Conservation (phyloP, 208 protist genomes). For the Acanthamoeba healyi region DNA sequence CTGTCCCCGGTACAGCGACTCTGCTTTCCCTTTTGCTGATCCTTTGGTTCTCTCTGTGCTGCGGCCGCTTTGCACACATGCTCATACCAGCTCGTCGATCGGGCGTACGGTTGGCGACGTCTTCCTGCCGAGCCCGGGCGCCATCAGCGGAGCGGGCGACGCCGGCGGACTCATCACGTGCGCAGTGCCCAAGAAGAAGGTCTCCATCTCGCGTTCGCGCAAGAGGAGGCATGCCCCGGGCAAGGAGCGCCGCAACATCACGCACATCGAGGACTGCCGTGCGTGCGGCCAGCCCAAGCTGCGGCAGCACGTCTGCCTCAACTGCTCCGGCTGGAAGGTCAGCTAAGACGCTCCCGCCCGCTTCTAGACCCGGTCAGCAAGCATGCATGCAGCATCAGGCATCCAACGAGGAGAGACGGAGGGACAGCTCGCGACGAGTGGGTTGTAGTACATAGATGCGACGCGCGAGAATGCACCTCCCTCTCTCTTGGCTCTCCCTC, state of each 20-base stretch:
- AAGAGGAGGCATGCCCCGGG: slow-evolving; percentile 1
- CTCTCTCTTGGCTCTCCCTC: no score
- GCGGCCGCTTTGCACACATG: no score
- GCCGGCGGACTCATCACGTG: background rate
- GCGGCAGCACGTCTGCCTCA: slow-evolving; percentile 63
- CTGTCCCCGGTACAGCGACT: no score
- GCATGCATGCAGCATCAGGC: background rate
- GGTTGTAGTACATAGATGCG: no score
- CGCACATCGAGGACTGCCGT: slow-evolving; percentile 42
- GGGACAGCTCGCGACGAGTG: no score
- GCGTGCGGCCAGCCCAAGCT: slow-evolving; percentile 55
- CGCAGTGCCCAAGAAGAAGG: slow-evolving; percentile 56
- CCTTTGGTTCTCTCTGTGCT: no score
- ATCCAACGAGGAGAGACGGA: no score
- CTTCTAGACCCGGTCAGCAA: background rate
- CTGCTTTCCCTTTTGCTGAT: no score
- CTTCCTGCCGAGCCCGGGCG: background rate
- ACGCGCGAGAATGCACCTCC: no score
- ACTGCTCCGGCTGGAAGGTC: slow-evolving; percentile 12
- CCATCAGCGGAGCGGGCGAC: background rate
- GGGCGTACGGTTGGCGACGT: background rate
- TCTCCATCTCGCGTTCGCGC: slow-evolving; percentile 12
- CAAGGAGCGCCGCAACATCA: slow-evolving; percentile 37
- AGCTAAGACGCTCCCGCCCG: no score
- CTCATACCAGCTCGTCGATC: background rate